Evolutionary conservation across 768 basidiomycete species (phyloP).

Genomic region (Vishniacozyma victoriae): DNA sequence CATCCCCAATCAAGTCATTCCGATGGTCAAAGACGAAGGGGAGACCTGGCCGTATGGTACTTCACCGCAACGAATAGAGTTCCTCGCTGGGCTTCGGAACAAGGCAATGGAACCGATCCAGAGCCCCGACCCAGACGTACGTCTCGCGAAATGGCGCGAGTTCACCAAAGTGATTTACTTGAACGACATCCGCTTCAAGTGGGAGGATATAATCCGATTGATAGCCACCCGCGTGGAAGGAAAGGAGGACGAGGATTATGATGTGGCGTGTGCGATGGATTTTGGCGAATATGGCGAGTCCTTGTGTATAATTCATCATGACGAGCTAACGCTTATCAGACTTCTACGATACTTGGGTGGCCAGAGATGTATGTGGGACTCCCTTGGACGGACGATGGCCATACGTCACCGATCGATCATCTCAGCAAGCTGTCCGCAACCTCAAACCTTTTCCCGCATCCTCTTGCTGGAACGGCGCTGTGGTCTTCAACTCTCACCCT

Average conservation of each 20-base stretch:
- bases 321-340: conserved; percentile 10
- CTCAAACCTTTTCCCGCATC: conserved; percentile 8
- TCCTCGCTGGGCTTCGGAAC: conserved; percentile 50
- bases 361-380: conserved; percentile 21
- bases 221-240: conserved; percentile 27
- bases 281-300: conserved; percentile 36
- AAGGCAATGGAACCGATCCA: conserved; percentile 51
- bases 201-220: conserved; percentile 50
- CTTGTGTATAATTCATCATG: background rate
- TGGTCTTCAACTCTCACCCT: conserved; percentile 24
- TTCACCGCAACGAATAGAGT: conserved; percentile 47
- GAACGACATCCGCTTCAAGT: conserved; percentile 51
- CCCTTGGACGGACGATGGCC: conserved; percentile 18
- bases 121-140: conserved; percentile 38
- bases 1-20: conserved; percentile 45
- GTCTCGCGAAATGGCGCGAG: conserved; percentile 3
- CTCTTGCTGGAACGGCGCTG: conserved; percentile 39
- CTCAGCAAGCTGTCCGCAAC: background rate
- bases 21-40: conserved; percentile 29
- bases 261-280: conserved; percentile 52
- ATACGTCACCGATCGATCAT: conserved; percentile 9
- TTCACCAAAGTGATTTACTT: conserved; percentile 48
- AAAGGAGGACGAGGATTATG: conserved; percentile 43
- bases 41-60: conserved; percentile 29
- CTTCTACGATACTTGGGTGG: conserved; percentile 19